phyloP scores from a whole-genome alignment of 2,329 filamentous ascomycete species.

The Hymenoscyphus scutula region DNA sequence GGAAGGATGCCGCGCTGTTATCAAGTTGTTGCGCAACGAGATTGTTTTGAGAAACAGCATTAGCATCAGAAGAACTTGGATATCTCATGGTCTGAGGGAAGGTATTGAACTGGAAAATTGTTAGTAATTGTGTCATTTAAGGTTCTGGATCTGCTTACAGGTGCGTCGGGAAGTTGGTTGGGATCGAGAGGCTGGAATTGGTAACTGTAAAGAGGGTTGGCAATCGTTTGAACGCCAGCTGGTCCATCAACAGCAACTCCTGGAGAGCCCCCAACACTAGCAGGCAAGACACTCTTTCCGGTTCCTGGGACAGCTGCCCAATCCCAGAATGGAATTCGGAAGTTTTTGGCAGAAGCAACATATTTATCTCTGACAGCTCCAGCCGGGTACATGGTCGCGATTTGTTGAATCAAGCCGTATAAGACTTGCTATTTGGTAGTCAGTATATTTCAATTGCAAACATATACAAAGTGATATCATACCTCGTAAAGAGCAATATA shows the following conservation, averaged over 20 bases:
- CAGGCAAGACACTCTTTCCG: conserved; percentile 48
- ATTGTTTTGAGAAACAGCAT: conserved; percentile 58
- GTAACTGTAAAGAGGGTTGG: conserved; percentile 55
- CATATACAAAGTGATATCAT: conserved; percentile 14
- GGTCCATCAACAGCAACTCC: conserved; percentile 53
- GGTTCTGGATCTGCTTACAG: conserved; percentile 47
- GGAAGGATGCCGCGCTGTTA: conserved; percentile 52
- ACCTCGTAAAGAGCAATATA: conserved; percentile 57
- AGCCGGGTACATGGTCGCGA: conserved; percentile 40
- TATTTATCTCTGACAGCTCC: conserved; percentile 42
- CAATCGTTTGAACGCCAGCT: conserved; percentile 40
- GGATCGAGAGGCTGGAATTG: conserved; percentile 43
- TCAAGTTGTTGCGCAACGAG: conserved; percentile 52
- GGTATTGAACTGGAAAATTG: conserved; percentile 48
- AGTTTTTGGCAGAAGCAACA: conserved; percentile 38
- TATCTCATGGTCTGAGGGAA: conserved; percentile 60
- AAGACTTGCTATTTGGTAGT: conserved; percentile 49
- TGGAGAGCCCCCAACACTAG: conserved; percentile 46
- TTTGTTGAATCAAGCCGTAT: conserved; percentile 44
- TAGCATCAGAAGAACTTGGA: conserved; percentile 43
- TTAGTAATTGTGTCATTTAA: conserved; percentile 1
- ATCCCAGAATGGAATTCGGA: conserved; percentile 50
- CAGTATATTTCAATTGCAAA: no score
- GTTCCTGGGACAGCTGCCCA: conserved; percentile 46
- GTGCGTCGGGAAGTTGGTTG: conserved; percentile 55